These are phyloP conservation scores for Diaporthe velutina DNA, from an alignment of 2,329 filamentous ascomycete genomes.

Conservation along the genomic window DNA sequence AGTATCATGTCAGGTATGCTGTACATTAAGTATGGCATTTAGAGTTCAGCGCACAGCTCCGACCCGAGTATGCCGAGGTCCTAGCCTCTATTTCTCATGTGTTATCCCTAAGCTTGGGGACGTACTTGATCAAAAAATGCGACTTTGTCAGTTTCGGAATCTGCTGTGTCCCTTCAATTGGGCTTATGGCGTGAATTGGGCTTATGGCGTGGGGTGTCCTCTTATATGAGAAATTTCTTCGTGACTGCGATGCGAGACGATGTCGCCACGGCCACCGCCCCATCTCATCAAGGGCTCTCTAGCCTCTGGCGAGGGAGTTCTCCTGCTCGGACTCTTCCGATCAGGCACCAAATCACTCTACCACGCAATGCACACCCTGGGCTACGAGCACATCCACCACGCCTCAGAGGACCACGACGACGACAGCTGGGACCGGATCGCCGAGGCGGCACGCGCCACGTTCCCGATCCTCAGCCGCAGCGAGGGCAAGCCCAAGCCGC, in stretches of 20 bases:
- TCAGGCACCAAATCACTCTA: not conserved
- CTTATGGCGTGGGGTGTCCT: too few species aligned
- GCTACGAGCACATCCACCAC: slow-evolving; percentile 15
- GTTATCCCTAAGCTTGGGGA: not conserved
- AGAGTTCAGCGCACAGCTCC: not conserved
- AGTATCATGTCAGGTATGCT: fast-evolving
- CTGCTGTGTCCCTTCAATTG: too few species aligned
- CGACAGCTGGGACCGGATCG: slow-evolving; percentile 5
- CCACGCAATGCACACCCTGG: not conserved
- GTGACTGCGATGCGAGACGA: not conserved
- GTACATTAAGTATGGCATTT: not conserved
- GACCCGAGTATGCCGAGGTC: not conserved
- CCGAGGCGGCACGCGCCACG: slow-evolving; percentile 4
- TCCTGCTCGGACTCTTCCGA: not conserved
- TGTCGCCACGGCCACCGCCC: not conserved
- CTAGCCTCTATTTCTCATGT: not conserved
- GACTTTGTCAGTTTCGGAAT: not conserved
- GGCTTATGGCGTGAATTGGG: too few species aligned
- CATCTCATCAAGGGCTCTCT: not conserved
- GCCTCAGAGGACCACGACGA: not conserved
- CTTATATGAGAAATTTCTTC: too few species aligned
- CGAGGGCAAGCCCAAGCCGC: not conserved
- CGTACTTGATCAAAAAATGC: not conserved
- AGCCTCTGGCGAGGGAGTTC: not conserved
- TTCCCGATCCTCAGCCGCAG: not conserved